Conservation (phyloP, 805 yeast genomes). For the Candida easanensis region DNA sequence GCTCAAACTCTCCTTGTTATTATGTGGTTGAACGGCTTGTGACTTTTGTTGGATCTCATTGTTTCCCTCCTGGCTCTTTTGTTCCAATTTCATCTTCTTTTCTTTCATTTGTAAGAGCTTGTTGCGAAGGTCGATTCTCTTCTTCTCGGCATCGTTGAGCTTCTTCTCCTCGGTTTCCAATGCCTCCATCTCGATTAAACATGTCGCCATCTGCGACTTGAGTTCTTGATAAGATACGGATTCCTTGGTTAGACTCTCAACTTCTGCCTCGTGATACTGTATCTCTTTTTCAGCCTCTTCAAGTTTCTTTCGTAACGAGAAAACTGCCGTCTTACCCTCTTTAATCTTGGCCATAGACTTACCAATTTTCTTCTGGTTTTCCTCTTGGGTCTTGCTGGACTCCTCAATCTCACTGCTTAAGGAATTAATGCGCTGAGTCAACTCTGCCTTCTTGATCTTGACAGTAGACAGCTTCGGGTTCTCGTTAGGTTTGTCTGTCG, state of each 20-base stretch:
- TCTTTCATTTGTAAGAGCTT: conserved; percentile 5
- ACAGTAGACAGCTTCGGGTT: neutral
- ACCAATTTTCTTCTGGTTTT: neutral
- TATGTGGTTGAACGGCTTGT: neutral
- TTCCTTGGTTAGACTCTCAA: neutral
- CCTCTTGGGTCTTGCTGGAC: neutral
- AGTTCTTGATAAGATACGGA: neutral
- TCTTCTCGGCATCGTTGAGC: conserved; percentile 6
- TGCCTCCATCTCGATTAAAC: conserved; percentile 14
- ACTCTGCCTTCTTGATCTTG: conserved; percentile 2
- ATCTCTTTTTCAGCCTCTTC: conserved; percentile 1
- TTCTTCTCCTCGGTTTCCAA: conserved; percentile 16
- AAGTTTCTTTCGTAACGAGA: neutral
- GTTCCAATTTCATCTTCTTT: conserved; percentile 7
- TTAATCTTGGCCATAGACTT: neutral
- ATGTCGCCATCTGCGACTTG: conserved; percentile 5
- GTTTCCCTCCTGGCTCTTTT: conserved; percentile 4
- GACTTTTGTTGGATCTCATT: neutral
- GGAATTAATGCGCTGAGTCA: neutral
- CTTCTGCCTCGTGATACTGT: neutral
- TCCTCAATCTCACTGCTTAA: conserved; percentile 1
- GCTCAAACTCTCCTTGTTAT: neutral
- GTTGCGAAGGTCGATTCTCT: conserved; percentile 9
- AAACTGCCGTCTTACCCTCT: neutral
- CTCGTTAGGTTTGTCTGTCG: neutral